These are phyloP conservation scores for Telopea speciosissima DNA, from an alignment of 177 flowering plant genomes.

Conservation along the genomic window DNA sequence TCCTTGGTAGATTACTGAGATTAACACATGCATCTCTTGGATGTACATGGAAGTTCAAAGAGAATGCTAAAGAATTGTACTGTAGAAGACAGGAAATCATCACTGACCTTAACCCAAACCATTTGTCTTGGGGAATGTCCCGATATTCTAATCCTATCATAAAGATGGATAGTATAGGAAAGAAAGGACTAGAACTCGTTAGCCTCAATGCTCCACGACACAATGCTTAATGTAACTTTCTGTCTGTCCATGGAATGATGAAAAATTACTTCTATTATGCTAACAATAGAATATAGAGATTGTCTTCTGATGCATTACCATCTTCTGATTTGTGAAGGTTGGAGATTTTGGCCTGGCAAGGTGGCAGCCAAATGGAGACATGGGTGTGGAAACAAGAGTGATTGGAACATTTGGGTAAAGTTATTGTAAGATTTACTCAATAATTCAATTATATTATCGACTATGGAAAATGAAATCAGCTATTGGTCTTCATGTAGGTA, in stretches of 20 bases:
- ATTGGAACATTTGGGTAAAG: conserved; percentile 92
- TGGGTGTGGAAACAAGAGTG: conserved; percentile 67
- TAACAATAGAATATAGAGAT: not conserved
- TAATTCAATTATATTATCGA: not conserved
- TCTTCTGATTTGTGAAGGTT: conserved; percentile 35
- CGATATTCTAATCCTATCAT: too few species aligned
- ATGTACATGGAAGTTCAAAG: not conserved
- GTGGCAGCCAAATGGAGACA: conserved; percentile 88
- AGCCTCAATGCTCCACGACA: not conserved
- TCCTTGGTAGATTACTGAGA: not conserved
- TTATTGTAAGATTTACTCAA: not conserved
- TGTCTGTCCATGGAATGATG: not conserved
- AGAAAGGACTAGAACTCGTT: not conserved
- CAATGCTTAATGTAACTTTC: not conserved
- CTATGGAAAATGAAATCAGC: not conserved
- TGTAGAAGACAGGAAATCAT: not conserved
- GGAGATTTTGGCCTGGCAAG: conserved; percentile 96
- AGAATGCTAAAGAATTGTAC: not conserved
- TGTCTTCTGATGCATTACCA: conserved; percentile 4
- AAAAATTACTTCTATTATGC: not conserved
- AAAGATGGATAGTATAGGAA: not conserved
- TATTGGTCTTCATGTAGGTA: conserved; percentile 35
- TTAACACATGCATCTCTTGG: not conserved
- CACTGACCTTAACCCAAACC: not conserved
- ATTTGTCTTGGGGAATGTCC: not conserved